A percentile compares a stretch with the other conserved stretches of the same genome.
Conservation (phyloP, 768 basidiomycete species). For the Atractiella rhizophila region DNA sequence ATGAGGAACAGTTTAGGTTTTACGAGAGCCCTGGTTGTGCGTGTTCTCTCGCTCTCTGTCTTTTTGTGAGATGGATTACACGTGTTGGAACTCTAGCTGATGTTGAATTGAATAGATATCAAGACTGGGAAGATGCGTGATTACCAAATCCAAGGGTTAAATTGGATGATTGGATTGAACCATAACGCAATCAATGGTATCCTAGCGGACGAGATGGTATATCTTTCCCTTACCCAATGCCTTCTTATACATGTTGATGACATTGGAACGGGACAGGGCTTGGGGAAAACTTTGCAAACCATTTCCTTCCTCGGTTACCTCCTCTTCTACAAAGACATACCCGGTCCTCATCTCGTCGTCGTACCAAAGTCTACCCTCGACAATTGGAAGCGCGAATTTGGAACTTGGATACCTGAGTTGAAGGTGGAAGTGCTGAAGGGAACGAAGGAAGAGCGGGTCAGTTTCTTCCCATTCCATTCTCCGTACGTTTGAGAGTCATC, state of each 20-base stretch:
- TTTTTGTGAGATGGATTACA: neutral
- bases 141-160: conserved; percentile 85
- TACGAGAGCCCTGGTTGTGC: conserved; percentile 76
- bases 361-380: conserved; percentile 97
- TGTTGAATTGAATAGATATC: conserved; percentile 33
- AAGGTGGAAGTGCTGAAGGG: conserved; percentile 59
- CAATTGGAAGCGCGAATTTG: conserved; percentile 88
- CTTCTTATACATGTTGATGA: neutral
- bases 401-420: conserved; percentile 70
- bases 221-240: neutral
- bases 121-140: conserved; percentile 61
- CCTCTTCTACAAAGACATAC: conserved; percentile 47
- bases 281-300: conserved; percentile 94
- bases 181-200: conserved; percentile 94
- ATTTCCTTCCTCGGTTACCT: conserved; percentile 92
- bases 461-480: conserved; percentile 5
- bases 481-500: no score
- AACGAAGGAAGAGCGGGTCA: conserved; percentile 56
- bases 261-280: conserved; percentile 46
- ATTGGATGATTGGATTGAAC: conserved; percentile 90
- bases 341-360: conserved; percentile 76
- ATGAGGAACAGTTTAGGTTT: conserved; percentile 79
- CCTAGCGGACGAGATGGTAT: conserved; percentile 82
- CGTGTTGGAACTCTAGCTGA: neutral
- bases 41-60: conserved; percentile 10